A percentile compares a stretch with the other conserved stretches of the same genome.
These are phyloP conservation scores for Musa troglodytarum DNA, from an alignment of 176 grass and related monocot genomes.

Conservation along the genomic window DNA sequence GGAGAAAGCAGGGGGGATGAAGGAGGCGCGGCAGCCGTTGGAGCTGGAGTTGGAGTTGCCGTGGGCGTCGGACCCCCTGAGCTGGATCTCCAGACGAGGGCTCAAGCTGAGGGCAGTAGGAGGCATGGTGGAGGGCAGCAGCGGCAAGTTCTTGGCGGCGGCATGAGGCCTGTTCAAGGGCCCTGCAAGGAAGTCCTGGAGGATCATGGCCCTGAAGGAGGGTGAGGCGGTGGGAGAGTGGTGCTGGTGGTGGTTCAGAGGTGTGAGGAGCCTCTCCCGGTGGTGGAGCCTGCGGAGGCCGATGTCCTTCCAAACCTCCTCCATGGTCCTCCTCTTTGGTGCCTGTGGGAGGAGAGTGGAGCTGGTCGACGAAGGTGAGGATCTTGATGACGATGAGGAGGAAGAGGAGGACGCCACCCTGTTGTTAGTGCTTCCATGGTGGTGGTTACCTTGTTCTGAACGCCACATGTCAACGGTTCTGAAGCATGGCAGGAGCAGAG, in stretches of 20 bases:
- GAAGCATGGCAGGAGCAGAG: too few species aligned
- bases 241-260: not conserved
- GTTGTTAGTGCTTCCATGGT: conserved; percentile 1
- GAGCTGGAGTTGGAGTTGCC: not conserved
- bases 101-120: not conserved
- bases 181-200: conserved; percentile 32
- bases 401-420: conserved; percentile 21
- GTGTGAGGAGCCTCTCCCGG: conserved; percentile 5
- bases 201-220: conserved; percentile 20
- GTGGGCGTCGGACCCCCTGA: not conserved
- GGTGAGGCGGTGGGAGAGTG: not conserved
- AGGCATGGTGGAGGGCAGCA: not conserved
- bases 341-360: conserved; percentile 11
- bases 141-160: not conserved
- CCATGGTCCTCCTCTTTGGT: conserved; percentile 21
- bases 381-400: conserved; percentile 2
- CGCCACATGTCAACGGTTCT: not conserved
- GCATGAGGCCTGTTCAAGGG: conserved; percentile 14
- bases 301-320: conserved; percentile 42
- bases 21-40: not conserved
- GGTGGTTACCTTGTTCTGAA: not conserved
- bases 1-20: conserved; percentile 2
- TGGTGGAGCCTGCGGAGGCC: conserved; percentile 10
- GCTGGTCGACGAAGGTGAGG: conserved; percentile 10
- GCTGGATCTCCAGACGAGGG: not conserved